Evolutionary conservation across 208 protist species (phyloP).

Genomic region (Endotrypanum monterogeii): DNA sequence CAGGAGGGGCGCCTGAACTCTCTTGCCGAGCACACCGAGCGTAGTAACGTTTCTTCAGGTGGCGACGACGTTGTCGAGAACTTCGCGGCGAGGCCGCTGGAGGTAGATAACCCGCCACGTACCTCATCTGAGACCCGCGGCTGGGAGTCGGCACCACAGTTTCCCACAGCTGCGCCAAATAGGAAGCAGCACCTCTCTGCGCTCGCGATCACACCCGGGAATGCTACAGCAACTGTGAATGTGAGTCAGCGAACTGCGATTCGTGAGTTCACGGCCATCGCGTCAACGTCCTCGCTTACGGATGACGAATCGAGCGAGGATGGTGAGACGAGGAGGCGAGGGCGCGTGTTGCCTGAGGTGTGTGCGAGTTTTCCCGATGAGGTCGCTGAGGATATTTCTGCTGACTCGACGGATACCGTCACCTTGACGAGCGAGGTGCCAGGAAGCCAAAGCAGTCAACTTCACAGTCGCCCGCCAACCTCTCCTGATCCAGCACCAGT

Average conservation of each 20-base stretch:
- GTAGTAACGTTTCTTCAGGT: slow-evolving; percentile 32
- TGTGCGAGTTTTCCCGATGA: slow-evolving; percentile 8
- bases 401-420: slow-evolving; percentile 22
- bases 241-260: slow-evolving; percentile 19
- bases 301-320: slow-evolving; percentile 14
- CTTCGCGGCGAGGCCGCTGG: neutral
- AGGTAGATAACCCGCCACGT: neutral
- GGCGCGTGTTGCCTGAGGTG: neutral
- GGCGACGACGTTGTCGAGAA: slow-evolving; percentile 3
- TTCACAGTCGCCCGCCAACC: neutral
- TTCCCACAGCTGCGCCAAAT: neutral
- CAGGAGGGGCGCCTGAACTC: slow-evolving; percentile 27
- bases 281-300: slow-evolving; percentile 14
- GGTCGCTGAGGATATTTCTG: slow-evolving; percentile 33
- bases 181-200: slow-evolving; percentile 26
- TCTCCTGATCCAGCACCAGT: neutral
- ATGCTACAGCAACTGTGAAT: slow-evolving; percentile 12
- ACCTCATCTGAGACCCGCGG: neutral
- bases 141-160: neutral
- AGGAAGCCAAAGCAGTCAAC: neutral
- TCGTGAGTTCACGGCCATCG: slow-evolving; percentile 25
- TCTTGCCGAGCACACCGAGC: slow-evolving; percentile 20
- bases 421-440: slow-evolving; percentile 21
- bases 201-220: slow-evolving; percentile 7
- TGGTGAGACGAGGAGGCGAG: neutral